Base-by-base conservation (phyloP, 1,139 yeast species). In the Yamadazyma trypodendri region DNA sequence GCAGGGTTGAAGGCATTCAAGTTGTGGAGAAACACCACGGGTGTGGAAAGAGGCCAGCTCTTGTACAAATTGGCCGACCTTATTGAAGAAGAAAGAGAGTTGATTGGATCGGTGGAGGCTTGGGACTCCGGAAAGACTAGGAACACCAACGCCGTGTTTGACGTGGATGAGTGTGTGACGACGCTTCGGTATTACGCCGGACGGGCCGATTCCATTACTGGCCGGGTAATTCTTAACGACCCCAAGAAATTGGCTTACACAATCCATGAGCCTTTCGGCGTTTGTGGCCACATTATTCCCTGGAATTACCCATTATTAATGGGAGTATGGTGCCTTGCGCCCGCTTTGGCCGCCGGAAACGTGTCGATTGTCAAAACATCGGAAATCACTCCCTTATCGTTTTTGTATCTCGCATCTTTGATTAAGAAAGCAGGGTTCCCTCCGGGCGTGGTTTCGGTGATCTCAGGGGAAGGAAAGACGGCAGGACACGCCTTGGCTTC, bases 71-170 rank as follows among this genome's bases (percentile, higher is more conserved):
- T 83, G 39, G 88, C 87, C 29, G 82, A 79, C 42, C 59, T 77
- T 39, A 56, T 84, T 51, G 82, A 78, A 45, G 61, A 72, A 48
- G 68, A 82, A 44, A 62, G 71, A 38, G 87, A 82, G 31, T 56
- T 76, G 32, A 53, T 84, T 38, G 77, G 83, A 16, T 66, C 84
- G 25, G 75, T 85, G 50, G 95, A 85, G 65, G 80, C 92, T 17
- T 72, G 86, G 73, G 94, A 85, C 57, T 82, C 86, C 43, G 95
- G 95, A 58, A 85, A 85, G 64, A 79, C 88, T 36, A 68, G 79
- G 51, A 70, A 71, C 36, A 54, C 53, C 38, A 71, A 71, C 48
- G 75, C 76, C 6, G 55, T 58, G 21, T 72, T 69, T 55, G 95
- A 86, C 55, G 68, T 85, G 36, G 77, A 64, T 29, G 79, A 79